phyloP scores from a whole-genome alignment of 1,139 yeast genomes.

The Pneumocystis carinii region DNA sequence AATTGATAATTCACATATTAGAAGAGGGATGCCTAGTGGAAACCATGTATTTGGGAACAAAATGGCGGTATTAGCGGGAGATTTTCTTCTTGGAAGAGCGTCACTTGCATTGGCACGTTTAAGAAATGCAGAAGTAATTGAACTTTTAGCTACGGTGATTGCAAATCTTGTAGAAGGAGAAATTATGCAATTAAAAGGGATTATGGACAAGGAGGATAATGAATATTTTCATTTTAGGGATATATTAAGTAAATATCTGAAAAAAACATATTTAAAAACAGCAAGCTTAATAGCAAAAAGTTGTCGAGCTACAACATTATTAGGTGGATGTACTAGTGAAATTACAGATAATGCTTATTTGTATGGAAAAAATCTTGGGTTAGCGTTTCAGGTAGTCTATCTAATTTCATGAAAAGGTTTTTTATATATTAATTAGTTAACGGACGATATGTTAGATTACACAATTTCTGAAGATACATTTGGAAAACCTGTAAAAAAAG shows the following conservation, averaged over 20 bases:
- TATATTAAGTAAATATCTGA: slow-evolving; percentile 37
- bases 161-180: slow-evolving; percentile 97
- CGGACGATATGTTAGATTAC: slow-evolving; percentile 91
- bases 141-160: slow-evolving; percentile 82
- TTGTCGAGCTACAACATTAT: slow-evolving; percentile 82
- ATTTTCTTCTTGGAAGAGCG: slow-evolving; percentile 85
- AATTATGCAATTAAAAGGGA: slow-evolving; percentile 92
- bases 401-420: background rate
- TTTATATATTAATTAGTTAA: slow-evolving; percentile 28
- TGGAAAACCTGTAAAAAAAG: slow-evolving; percentile 87
- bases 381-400: slow-evolving; percentile 58
- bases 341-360: slow-evolving; percentile 75
- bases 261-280: slow-evolving; percentile 87
- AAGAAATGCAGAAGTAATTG: slow-evolving; percentile 93
- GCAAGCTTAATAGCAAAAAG: slow-evolving; percentile 93
- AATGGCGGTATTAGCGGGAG: slow-evolving; percentile 96
- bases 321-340: slow-evolving; percentile 65
- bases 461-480: slow-evolving; percentile 66
- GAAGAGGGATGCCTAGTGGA: slow-evolving; percentile 85
- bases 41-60: slow-evolving; percentile 89
- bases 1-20: slow-evolving; percentile 77
- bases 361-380: slow-evolving; percentile 83
- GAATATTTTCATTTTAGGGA: slow-evolving; percentile 35
- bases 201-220: slow-evolving; percentile 68
- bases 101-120: slow-evolving; percentile 88